Evolutionary conservation across 768 basidiomycete species (phyloP), one percentile per base, ranked within the genome.

Genomic region (Tremella yokohamensis): DNA sequence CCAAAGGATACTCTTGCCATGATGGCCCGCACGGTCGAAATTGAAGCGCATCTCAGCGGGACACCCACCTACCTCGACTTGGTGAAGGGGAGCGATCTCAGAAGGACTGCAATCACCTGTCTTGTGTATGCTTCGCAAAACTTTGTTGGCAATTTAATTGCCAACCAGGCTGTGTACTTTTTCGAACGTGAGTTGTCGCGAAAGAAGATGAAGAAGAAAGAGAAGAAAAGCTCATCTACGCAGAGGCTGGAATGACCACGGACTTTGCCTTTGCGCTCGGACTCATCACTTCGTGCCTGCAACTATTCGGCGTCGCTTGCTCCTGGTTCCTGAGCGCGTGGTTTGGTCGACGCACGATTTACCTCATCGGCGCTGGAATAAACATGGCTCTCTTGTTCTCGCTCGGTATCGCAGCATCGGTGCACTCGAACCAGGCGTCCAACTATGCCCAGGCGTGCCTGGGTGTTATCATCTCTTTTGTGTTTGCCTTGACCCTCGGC

Each of bases 11-110:
- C 52, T 4, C 61, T 71, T 2, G 64, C 72, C n/a, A 71, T 74
- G 75, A 77, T 77, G 67, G 58, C 58, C n/a, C 70, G 70, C 42
- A 68, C 66, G 24, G 61, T 66, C 39, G 60, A 67, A 29, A 38
- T 51, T 15, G 62, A 74, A 51, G 56, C 61, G 9, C 56, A 55
- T 15, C 52, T 49, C 11, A 45, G 42, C 0, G 29, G 29, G 6
- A 22, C 58, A 3, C 65, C 65, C 20, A 64, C 40, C 52, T 66
- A 65, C 44, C 49, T 71, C 45, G 72, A 76, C 26, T 61, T 73
- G 22, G 69, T 72, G 66, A 63, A 62, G 45, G 66, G 65, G 1
- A 61, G 61, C 57, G 68, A 72, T 44, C 57, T 66, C 18, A 53
- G 70, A 9, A 61, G 70, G 24, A 72, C 70, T 16, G 56, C 61